Evolutionary conservation across 78 protist genomes (phyloP).

Genomic region (Speleostelium caveatum): DNA sequence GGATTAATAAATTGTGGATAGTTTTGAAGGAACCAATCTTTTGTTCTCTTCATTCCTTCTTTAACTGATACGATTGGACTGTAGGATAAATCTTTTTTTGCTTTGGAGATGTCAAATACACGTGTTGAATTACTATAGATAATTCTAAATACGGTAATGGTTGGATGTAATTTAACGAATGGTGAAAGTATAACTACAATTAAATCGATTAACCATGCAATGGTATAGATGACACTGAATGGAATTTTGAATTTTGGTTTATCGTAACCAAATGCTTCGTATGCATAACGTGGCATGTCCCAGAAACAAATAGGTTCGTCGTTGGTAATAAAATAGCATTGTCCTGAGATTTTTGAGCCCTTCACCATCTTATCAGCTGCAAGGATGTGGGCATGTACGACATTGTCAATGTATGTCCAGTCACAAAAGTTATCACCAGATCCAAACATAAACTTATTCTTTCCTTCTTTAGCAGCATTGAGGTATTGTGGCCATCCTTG

Average conservation of each 20-base stretch:
- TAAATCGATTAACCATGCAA: slow-evolving; percentile 57
- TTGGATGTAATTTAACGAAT: slow-evolving; percentile 46
- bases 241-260: slow-evolving; percentile 43
- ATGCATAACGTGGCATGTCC: slow-evolving; percentile 59
- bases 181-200: slow-evolving; percentile 15
- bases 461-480: slow-evolving; percentile 66
- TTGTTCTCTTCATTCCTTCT: slow-evolving; percentile 74
- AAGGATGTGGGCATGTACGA: slow-evolving; percentile 68
- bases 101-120: slow-evolving; percentile 65
- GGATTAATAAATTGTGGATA: slow-evolving; percentile 19
- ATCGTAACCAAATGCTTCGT: slow-evolving; percentile 70
- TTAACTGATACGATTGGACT: slow-evolving; percentile 63
- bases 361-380: slow-evolving; percentile 52
- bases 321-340: slow-evolving; percentile 71
- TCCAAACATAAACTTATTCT: slow-evolving; percentile 76
- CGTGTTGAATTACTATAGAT: slow-evolving; percentile 64
- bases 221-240: slow-evolving; percentile 23
- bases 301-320: slow-evolving; percentile 73
- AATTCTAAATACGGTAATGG: slow-evolving; percentile 63
- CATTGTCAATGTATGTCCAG: slow-evolving; percentile 83
- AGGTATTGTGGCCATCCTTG: slow-evolving; percentile 78
- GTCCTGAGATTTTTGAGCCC: slow-evolving; percentile 19
- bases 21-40: slow-evolving; percentile 54
- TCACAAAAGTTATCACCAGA: slow-evolving; percentile 55
- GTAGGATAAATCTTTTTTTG: slow-evolving; percentile 57